A percentile compares a stretch with the other conserved stretches of the same genome.
phyloP scores from a whole-genome alignment of 2,329 filamentous ascomycete species.

The Phialemoniopsis sp. region DNA sequence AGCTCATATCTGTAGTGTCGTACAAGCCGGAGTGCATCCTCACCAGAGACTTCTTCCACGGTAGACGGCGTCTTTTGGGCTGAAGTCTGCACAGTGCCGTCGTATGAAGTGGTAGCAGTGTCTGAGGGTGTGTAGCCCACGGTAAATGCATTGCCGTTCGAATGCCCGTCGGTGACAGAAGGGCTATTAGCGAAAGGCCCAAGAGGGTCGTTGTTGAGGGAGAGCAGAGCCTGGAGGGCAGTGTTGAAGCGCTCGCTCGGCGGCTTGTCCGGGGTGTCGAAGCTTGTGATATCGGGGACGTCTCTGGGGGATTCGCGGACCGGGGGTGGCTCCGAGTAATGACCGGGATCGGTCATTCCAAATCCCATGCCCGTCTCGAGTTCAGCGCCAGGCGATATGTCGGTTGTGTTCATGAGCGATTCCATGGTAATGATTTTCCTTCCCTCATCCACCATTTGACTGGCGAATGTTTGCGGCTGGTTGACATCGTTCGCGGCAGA shows the following conservation, averaged over 20 bases:
- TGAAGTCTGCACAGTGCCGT: neutral
- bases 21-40: slow-evolving; percentile 21
- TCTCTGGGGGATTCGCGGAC: too few relatives aligned
- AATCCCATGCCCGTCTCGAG: neutral
- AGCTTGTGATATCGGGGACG: neutral
- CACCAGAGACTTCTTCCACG: slow-evolving; percentile 4
- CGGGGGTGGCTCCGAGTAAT: neutral
- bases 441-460: too few relatives aligned
- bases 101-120: neutral
- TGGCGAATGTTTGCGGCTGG: neutral
- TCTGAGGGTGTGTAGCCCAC: too few relatives aligned
- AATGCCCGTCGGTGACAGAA: neutral
- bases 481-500: too few relatives aligned
- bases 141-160: neutral
- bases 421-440: too few relatives aligned
- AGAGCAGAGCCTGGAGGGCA: slow-evolving; percentile 25
- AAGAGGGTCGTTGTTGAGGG: slow-evolving; percentile 17
- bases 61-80: neutral
- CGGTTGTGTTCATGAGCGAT: neutral
- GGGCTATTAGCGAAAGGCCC: slow-evolving; percentile 1
- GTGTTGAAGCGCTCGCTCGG: slow-evolving; percentile 20
- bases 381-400: neutral
- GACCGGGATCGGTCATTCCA: too few relatives aligned
- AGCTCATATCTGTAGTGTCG: slow-evolving; percentile 40
- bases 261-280: neutral